Evolutionary conservation across 176 grass and related monocot genomes (phyloP).

Genomic region (Saccharum officinarum): DNA sequence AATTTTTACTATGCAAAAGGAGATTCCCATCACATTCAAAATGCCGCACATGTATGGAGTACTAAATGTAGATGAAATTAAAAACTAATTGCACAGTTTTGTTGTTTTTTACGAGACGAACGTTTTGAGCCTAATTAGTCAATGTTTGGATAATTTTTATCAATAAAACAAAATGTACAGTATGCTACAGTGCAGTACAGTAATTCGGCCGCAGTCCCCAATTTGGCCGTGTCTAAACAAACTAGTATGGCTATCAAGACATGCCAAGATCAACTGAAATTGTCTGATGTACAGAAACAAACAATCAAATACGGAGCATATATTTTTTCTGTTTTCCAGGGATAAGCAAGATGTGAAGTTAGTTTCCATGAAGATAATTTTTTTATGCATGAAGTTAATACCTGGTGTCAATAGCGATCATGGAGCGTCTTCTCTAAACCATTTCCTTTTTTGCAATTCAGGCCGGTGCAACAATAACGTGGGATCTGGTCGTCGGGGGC

Average conservation of each 20-base stretch:
- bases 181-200: too few species aligned
- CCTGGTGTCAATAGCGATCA: too few species aligned
- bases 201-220: too few species aligned
- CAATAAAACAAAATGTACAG: too few species aligned
- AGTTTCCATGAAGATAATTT: background rate
- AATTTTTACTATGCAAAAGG: too few species aligned
- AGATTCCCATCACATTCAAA: too few species aligned
- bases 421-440: background rate
- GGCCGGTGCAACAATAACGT: conserved; percentile 84
- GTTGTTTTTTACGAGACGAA: too few species aligned
- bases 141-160: too few species aligned
- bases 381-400: conserved; percentile 7
- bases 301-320: background rate
- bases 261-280: conserved; percentile 7
- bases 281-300: background rate
- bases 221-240: background rate
- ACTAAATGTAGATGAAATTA: too few species aligned
- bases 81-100: too few species aligned
- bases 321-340: background rate
- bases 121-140: too few species aligned
- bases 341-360: background rate
- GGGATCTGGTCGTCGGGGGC: conserved; percentile 86
- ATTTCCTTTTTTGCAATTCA: conserved; percentile 26
- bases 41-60: too few species aligned
- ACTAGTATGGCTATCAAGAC: background rate